Evolutionary conservation across 1,284 basidiomycete species (phyloP).

Genomic region (Golubevia pallescens): DNA sequence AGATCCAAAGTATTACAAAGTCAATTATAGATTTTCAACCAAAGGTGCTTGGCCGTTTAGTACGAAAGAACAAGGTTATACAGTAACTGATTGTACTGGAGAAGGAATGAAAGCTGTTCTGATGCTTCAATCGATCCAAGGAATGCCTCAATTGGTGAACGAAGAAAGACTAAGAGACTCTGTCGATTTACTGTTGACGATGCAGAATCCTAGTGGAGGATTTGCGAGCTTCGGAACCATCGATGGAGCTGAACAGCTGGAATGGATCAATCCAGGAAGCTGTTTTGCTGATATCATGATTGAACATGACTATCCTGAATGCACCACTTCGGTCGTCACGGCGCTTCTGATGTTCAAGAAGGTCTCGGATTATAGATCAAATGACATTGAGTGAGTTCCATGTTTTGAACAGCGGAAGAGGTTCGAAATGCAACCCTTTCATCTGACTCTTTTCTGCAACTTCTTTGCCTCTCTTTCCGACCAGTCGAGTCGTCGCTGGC

Average conservation of each 20-base stretch:
- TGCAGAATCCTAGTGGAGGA: constrained; percentile 59
- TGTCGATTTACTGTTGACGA: constrained; percentile 55
- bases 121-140: constrained; percentile 43
- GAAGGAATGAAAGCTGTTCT: constrained; percentile 62
- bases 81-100: constrained; percentile 61
- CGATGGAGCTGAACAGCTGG: constrained; percentile 44
- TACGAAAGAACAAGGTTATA: constrained; percentile 61
- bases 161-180: constrained; percentile 40
- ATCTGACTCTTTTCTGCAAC: background rate
- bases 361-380: constrained; percentile 38
- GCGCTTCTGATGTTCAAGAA: constrained; percentile 26
- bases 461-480: background rate
- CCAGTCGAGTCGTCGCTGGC: background rate
- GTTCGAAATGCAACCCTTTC: too few species aligned
- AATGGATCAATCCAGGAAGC: background rate
- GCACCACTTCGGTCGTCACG: constrained; percentile 61
- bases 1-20: constrained; percentile 42
- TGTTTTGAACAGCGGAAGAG: too few species aligned
- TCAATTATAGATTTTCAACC: constrained; percentile 54
- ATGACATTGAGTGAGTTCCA: constrained; percentile 33
- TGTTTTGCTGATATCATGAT: background rate
- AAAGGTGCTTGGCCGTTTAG: constrained; percentile 63
- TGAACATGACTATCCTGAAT: constrained; percentile 1
- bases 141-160: constrained; percentile 29
- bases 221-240: constrained; percentile 62